A percentile compares a stretch with the other conserved stretches of the same genome.
phyloP scores from a whole-genome alignment of 2,329 filamentous ascomycete species.

The Septoria petroselini region DNA sequence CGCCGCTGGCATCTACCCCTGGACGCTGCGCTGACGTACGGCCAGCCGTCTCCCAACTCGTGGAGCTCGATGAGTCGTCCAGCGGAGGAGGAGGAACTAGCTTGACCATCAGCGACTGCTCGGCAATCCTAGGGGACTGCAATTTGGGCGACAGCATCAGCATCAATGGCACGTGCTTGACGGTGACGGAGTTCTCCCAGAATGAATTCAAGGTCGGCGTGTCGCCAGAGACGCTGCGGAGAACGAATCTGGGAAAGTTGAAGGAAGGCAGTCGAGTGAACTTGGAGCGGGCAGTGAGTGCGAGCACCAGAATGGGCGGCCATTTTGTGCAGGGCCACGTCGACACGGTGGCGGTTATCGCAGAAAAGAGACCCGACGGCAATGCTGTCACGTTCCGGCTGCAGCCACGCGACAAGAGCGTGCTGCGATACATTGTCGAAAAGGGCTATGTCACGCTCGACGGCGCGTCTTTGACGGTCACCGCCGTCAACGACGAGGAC shows the following conservation, averaged over 20 bases:
- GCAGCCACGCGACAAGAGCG: slow-evolving; percentile 62
- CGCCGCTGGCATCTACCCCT: slow-evolving; percentile 25
- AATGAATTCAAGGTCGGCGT: slow-evolving; percentile 82
- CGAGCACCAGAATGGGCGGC: slow-evolving; percentile 91
- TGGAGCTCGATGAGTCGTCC: slow-evolving; percentile 70
- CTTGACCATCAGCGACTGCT: slow-evolving; percentile 74
- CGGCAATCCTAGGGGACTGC: slow-evolving; percentile 75
- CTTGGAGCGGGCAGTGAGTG: slow-evolving; percentile 87
- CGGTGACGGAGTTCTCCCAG: slow-evolving; percentile 69
- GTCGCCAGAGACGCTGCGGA: slow-evolving; percentile 89
- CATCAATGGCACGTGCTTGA: slow-evolving; percentile 94
- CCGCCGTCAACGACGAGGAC: slow-evolving; percentile 75
- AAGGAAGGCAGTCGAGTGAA: slow-evolving; percentile 69
- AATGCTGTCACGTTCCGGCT: slow-evolving; percentile 88
- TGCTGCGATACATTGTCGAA: slow-evolving; percentile 86
- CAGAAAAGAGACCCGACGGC: slow-evolving; percentile 72
- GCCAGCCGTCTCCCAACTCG: slow-evolving; percentile 76
- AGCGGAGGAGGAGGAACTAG: slow-evolving; percentile 77
- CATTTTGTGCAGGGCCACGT: slow-evolving; percentile 99
- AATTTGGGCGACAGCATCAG: slow-evolving; percentile 90
- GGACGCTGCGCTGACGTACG: slow-evolving; percentile 36
- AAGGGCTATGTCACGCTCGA: slow-evolving; percentile 96
- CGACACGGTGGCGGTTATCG: slow-evolving; percentile 78
- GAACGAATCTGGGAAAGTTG: slow-evolving; percentile 87
- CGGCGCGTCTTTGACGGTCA: slow-evolving; percentile 90